Percentiles rank a stretch among this genome's conserved stretches.
Conservation (phyloP, 768 basidiomycete species). For the Wakefieldia striispora region DNA sequence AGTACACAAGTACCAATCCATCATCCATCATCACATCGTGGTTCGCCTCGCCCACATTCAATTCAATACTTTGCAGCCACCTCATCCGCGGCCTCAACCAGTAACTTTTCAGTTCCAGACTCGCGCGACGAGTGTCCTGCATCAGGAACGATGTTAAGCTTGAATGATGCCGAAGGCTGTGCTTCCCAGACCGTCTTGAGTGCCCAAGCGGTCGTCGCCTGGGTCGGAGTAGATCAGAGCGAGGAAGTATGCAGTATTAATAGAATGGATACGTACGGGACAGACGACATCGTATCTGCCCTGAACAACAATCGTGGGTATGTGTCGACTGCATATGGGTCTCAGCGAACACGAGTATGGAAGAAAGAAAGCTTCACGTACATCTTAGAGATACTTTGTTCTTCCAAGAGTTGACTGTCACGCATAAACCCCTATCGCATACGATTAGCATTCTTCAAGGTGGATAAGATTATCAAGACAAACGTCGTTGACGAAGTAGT, state of each 20-base stretch:
- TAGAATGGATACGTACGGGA: constrained; percentile 50
- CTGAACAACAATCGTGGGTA: constrained; percentile 80
- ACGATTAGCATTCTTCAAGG: constrained; percentile 4
- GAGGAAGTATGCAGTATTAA: not conserved
- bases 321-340: constrained; percentile 64
- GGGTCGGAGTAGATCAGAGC: not conserved
- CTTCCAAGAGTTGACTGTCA: constrained; percentile 82
- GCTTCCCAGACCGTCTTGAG: constrained; percentile 86
- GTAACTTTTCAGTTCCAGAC: constrained; percentile 59
- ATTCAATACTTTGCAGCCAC: constrained; percentile 25
- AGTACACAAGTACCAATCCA: too few species aligned
- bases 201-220: constrained; percentile 78
- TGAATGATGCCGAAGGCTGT: constrained; percentile 37
- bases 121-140: constrained; percentile 88
- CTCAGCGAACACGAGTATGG: constrained; percentile 6
- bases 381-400: constrained; percentile 88
- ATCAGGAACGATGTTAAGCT: constrained; percentile 70
- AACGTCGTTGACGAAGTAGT: constrained; percentile 84
- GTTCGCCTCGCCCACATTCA: not conserved
- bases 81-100: constrained; percentile 56
- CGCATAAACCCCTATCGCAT: constrained; percentile 71
- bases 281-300: constrained; percentile 90
- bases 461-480: constrained; percentile 15
- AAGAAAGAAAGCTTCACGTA: constrained; percentile 28
- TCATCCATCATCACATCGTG: too few species aligned